phyloP scores from a whole-genome alignment of 805 yeast genomes.

The Sungouiella thailandica region DNA sequence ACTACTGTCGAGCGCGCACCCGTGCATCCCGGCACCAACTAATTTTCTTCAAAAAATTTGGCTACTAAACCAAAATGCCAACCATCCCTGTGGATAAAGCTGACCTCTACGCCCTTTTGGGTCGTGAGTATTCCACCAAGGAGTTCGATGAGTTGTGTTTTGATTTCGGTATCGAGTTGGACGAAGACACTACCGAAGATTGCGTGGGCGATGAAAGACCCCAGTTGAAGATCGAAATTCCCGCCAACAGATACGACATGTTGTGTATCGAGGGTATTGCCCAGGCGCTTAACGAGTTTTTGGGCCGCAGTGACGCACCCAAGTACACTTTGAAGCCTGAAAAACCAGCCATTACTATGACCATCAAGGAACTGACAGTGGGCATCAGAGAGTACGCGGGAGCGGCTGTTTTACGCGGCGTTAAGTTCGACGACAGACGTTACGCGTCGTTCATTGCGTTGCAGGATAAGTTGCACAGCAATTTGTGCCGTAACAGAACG shows the following conservation, averaged over 20 bases:
- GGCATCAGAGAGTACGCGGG: slow-evolving; percentile 89
- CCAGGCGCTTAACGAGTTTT: slow-evolving; percentile 85
- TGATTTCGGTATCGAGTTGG: slow-evolving; percentile 95
- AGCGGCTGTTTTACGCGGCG: slow-evolving; percentile 85
- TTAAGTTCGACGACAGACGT: slow-evolving; percentile 74
- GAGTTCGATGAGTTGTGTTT: slow-evolving; percentile 97
- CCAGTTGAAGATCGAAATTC: slow-evolving; percentile 93
- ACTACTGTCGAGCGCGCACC: too few relatives aligned
- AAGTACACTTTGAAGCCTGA: slow-evolving; percentile 57
- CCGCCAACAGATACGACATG: slow-evolving; percentile 98
- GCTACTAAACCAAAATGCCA: slow-evolving; percentile 66
- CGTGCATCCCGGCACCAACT: too few relatives aligned
- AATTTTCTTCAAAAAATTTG: slow-evolving; percentile 7
- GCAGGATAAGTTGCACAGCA: slow-evolving; percentile 94
- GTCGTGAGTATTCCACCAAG: slow-evolving; percentile 56
- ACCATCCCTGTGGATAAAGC: slow-evolving; percentile 93
- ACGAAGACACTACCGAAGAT: slow-evolving; percentile 89
- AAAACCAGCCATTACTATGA: slow-evolving; percentile 56
- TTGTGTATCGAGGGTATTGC: slow-evolving; percentile 98
- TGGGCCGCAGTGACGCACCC: slow-evolving; percentile 68
- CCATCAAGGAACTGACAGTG: slow-evolving; percentile 70
- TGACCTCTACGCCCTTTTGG: slow-evolving; percentile 81
- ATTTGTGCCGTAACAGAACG: slow-evolving; percentile 94
- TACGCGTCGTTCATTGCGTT: slow-evolving; percentile 93
- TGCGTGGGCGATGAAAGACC: slow-evolving; percentile 80